A percentile compares a stretch with the other conserved stretches of the same genome.
Evolutionary conservation across 768 basidiomycete species (phyloP).

Genomic region (Boletales sp.): DNA sequence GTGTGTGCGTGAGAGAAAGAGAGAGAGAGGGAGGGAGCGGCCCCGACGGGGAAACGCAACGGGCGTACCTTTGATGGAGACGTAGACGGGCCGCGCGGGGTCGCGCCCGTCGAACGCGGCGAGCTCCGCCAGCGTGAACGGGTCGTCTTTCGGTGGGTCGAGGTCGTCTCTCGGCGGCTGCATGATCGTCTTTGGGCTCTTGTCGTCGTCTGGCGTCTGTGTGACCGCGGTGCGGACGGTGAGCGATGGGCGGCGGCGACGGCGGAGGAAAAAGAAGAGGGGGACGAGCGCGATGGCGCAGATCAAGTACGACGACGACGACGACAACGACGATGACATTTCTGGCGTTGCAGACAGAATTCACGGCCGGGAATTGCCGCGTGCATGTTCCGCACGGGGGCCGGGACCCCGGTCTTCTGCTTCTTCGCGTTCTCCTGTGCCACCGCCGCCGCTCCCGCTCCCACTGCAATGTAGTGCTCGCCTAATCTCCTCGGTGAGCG

Average conservation of each 20-base stretch:
- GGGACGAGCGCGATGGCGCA: slow-evolving; percentile 34
- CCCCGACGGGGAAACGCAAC: too few species aligned
- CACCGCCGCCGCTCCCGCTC: slow-evolving; percentile 7
- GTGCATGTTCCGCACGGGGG: too few species aligned
- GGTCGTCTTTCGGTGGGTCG: slow-evolving; percentile 71
- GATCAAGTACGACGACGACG: slow-evolving; percentile 19
- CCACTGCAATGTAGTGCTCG: background rate
- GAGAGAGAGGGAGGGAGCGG: slow-evolving; percentile 37
- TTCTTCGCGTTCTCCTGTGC: too few species aligned
- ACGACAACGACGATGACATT: slow-evolving; percentile 7
- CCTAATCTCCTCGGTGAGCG: slow-evolving; percentile 9
- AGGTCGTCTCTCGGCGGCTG: slow-evolving; percentile 60
- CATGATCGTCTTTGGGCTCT: slow-evolving; percentile 61
- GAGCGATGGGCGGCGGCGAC: slow-evolving; percentile 4
- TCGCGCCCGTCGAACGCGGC: slow-evolving; percentile 69
- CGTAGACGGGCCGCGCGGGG: slow-evolving; percentile 69
- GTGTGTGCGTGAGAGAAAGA: background rate
- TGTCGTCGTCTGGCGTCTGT: slow-evolving; percentile 22
- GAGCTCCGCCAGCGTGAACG: slow-evolving; percentile 68
- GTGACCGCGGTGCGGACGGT: slow-evolving; percentile 4
- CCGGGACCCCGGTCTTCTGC: too few species aligned
- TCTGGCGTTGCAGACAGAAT: slow-evolving; percentile 1
- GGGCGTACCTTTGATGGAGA: slow-evolving; percentile 81
- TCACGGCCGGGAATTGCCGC: slow-evolving; percentile 14
- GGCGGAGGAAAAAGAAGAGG: slow-evolving; percentile 25